These are phyloP conservation scores for Zostera marina DNA, from an alignment of 116 monocot genomes.

Conservation along the genomic window DNA sequence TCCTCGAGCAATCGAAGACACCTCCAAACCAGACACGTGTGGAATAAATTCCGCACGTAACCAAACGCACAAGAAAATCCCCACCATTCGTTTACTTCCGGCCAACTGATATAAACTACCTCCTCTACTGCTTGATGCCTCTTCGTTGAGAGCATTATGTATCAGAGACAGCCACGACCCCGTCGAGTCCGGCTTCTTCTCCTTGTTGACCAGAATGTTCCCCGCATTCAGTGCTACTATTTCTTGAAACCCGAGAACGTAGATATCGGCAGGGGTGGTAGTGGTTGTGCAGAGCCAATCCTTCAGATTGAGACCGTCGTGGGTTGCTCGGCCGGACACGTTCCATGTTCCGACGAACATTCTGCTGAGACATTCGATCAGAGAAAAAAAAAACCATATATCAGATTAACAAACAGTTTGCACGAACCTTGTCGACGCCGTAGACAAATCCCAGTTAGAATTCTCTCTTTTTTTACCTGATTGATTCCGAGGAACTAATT, in stretches of 20 bases:
- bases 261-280: slow-evolving; percentile 42
- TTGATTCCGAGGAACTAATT: too few species aligned
- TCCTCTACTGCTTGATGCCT: not conserved
- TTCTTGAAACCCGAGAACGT: slow-evolving; percentile 83
- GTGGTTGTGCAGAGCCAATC: slow-evolving; percentile 40
- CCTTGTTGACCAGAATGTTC: slow-evolving; percentile 57
- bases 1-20: slow-evolving; percentile 69
- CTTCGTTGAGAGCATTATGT: slow-evolving; percentile 14
- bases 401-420: too few species aligned
- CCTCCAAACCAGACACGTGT: slow-evolving; percentile 31
- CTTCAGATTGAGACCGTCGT: slow-evolving; percentile 28
- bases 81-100: slow-evolving; percentile 88
- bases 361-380: slow-evolving; percentile 11
- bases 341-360: slow-evolving; percentile 88
- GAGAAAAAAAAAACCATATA: too few species aligned
- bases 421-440: too few species aligned
- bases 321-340: slow-evolving; percentile 57
- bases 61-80: slow-evolving; percentile 90
- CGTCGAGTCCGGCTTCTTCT: slow-evolving; percentile 44
- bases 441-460: too few species aligned
- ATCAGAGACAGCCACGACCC: slow-evolving; percentile 77
- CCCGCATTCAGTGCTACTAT: slow-evolving; percentile 77
- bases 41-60: slow-evolving; percentile 27
- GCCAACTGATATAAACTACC: slow-evolving; percentile 37
- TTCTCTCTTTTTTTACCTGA: not conserved